These are phyloP conservation scores for Coemansia sp. DNA, from an alignment of 192 early-diverging fungal genomes.

Conservation along the genomic window DNA sequence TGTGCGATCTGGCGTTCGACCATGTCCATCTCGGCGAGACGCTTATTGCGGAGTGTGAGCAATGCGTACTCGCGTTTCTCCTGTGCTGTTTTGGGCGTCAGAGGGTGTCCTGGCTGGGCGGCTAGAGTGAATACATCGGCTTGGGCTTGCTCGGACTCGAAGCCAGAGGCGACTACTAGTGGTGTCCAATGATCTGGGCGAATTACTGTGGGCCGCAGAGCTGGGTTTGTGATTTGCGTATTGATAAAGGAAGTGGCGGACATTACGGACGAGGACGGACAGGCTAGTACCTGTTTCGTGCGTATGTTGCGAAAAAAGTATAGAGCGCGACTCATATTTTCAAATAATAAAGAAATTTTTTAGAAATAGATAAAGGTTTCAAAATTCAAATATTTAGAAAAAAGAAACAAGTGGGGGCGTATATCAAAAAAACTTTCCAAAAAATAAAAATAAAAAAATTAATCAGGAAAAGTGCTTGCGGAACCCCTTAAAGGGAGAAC, in stretches of 20 bases:
- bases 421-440: not conserved
- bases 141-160: conserved; percentile 25
- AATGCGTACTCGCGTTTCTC: conserved; percentile 18
- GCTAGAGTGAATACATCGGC: conserved; percentile 28
- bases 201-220: conserved; percentile 34
- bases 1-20: conserved; percentile 48
- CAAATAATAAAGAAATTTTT: not conserved
- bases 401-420: not conserved
- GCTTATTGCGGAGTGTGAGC: conserved; percentile 27
- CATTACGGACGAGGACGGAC: conserved; percentile 38
- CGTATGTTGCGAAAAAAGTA: conserved; percentile 56
- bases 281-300: conserved; percentile 53
- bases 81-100: conserved; percentile 15
- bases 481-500: conserved; percentile 57
- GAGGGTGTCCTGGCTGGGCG: conserved; percentile 35
- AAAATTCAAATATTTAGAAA: conserved; percentile 1
- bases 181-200: conserved; percentile 58
- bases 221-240: conserved; percentile 35
- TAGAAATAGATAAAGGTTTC: not conserved
- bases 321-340: conserved; percentile 48
- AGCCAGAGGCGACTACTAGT: conserved; percentile 44
- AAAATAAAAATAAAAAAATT: too few relatives aligned
- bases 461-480: conserved; percentile 49
- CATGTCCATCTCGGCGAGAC: conserved; percentile 42
- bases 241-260: conserved; percentile 18